Conservation (phyloP, 2,329 filamentous ascomycete genomes). For the Epichloe scottii region DNA sequence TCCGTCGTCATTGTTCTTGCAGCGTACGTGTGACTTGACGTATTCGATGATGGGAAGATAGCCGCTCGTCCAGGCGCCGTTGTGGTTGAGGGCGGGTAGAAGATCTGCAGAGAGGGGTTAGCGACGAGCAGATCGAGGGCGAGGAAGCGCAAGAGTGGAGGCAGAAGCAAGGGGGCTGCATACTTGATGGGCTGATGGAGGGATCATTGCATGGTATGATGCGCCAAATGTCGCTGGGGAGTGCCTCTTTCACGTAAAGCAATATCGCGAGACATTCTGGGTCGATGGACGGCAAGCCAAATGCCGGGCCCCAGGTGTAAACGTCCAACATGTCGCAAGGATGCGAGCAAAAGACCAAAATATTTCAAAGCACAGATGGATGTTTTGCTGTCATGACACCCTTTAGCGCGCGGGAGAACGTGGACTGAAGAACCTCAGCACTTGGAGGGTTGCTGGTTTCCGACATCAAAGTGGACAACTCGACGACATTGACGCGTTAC, state of each 20-base stretch:
- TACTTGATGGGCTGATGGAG: slow-evolving; percentile 58
- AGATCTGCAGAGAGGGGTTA: slow-evolving; percentile 28
- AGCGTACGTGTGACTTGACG: slow-evolving; percentile 17
- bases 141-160: not conserved
- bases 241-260: slow-evolving; percentile 56
- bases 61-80: slow-evolving; percentile 42
- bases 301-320: slow-evolving; percentile 83
- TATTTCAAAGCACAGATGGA: not conserved
- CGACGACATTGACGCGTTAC: too few species aligned
- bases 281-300: slow-evolving; percentile 81
- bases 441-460: not conserved
- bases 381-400: not conserved
- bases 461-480: not conserved
- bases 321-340: slow-evolving; percentile 42
- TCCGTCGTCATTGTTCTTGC: slow-evolving; percentile 25
- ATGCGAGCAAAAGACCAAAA: not conserved
- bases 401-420: not conserved
- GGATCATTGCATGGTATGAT: slow-evolving; percentile 64
- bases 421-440: not conserved
- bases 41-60: slow-evolving; percentile 49
- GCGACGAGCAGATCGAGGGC: slow-evolving; percentile 3
- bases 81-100: slow-evolving; percentile 42
- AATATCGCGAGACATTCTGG: slow-evolving; percentile 79
- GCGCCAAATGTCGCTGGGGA: slow-evolving; percentile 50
- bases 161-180: slow-evolving; percentile 13